Evolutionary conservation across 495 filamentous ascomycete genomes (phyloP).

Genomic region (Penicillium fimorum): DNA sequence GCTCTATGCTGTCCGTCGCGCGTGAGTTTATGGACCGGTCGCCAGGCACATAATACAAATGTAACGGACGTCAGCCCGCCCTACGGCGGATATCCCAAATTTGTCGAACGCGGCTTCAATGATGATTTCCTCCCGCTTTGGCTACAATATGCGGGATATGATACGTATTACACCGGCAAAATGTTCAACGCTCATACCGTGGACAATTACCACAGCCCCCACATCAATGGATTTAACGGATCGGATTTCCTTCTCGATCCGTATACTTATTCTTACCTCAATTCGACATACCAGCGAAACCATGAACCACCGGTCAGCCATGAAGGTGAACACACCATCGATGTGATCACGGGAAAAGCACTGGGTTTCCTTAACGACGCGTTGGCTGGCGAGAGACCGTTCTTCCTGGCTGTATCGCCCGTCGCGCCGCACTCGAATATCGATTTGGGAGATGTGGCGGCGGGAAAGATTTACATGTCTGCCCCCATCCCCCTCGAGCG

Average conservation of each 20-base stretch:
- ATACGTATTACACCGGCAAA: slow-evolving; percentile 73
- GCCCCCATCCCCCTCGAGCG: slow-evolving; percentile 50
- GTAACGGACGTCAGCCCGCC: slow-evolving; percentile 68
- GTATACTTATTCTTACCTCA: slow-evolving; percentile 69
- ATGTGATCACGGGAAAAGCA: slow-evolving; percentile 63
- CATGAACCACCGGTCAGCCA: slow-evolving; percentile 56
- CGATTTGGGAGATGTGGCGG: slow-evolving; percentile 26
- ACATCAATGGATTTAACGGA: slow-evolving; percentile 54
- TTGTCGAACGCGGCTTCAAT: slow-evolving; percentile 63
- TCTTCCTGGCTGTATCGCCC: slow-evolving; percentile 67
- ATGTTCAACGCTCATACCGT: slow-evolving; percentile 65
- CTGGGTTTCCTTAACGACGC: slow-evolving; percentile 64
- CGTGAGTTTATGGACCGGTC: slow-evolving; percentile 64
- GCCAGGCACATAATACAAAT: slow-evolving; percentile 71
- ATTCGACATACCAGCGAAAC: slow-evolving; percentile 65
- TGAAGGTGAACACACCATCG: slow-evolving; percentile 57
- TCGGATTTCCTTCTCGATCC: slow-evolving; percentile 71
- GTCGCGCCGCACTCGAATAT: slow-evolving; percentile 66
- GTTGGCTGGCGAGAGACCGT: slow-evolving; percentile 51
- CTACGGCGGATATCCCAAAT: slow-evolving; percentile 70
- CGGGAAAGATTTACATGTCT: slow-evolving; percentile 33
- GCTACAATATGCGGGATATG: slow-evolving; percentile 68
- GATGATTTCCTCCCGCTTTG: slow-evolving; percentile 66
- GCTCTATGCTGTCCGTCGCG: slow-evolving; percentile 65
- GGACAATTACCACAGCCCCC: slow-evolving; percentile 57